These are phyloP conservation scores for Polyporus tsugae DNA, from an alignment of 1,284 basidiomycete species.

Conservation along the genomic window DNA sequence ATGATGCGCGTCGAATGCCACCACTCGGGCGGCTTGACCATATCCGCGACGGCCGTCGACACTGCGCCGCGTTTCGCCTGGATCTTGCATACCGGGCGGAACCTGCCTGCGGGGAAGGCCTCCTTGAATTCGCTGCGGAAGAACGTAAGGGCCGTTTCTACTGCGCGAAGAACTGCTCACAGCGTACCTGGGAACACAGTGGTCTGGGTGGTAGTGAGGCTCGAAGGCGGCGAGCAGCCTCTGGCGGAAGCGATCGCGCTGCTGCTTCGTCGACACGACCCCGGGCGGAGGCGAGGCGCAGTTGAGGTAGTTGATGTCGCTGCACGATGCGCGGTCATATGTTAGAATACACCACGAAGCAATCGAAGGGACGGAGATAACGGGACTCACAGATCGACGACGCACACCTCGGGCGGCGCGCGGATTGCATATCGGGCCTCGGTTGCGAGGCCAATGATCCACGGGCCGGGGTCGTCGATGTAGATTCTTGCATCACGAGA, in stretches of 20 bases:
- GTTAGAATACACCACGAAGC: constrained; percentile 10
- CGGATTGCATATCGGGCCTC: constrained; percentile 85
- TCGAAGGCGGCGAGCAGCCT: constrained; percentile 84
- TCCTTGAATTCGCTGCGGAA: constrained; percentile 87
- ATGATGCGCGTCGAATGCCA: constrained; percentile 92
- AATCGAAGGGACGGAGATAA: constrained; percentile 13
- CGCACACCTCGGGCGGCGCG: constrained; percentile 83
- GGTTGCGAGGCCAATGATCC: constrained; percentile 92
- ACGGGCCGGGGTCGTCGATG: constrained; percentile 88
- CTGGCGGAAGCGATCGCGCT: constrained; percentile 86
- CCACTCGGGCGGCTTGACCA: constrained; percentile 89
- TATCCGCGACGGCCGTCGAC: constrained; percentile 83
- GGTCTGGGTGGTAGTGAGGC: constrained; percentile 84
- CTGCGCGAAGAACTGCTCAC: not conserved
- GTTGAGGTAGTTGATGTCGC: constrained; percentile 90
- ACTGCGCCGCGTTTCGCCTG: constrained; percentile 82
- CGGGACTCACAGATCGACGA: constrained; percentile 86
- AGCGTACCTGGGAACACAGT: constrained; percentile 76
- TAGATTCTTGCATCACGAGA: constrained; percentile 91
- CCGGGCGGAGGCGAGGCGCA: constrained; percentile 84
- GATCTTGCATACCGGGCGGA: constrained; percentile 85
- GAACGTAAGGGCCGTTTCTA: constrained; percentile 7
- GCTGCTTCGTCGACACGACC: constrained; percentile 82
- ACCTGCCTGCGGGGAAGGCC: constrained; percentile 91
- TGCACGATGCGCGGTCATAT: constrained; percentile 38